Conservation (phyloP, 2,329 filamentous ascomycete species). For the Colletotrichum liaoningense region DNA sequence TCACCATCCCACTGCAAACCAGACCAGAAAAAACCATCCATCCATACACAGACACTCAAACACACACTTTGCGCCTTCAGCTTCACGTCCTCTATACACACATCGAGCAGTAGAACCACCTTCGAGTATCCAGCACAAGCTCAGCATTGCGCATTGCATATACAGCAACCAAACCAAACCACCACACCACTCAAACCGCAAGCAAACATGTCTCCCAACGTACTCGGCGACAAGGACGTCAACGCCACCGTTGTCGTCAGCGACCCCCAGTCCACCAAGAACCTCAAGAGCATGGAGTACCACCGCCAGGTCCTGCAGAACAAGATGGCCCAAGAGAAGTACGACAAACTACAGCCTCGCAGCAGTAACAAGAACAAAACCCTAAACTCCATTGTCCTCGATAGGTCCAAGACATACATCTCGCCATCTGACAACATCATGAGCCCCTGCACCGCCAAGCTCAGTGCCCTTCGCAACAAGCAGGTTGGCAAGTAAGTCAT, state of each 20-base stretch:
- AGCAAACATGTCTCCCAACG: constrained; percentile 64
- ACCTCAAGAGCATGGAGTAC: constrained; percentile 78
- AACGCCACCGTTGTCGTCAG: constrained; percentile 62
- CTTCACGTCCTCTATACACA: neutral
- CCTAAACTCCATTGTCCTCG: constrained; percentile 26
- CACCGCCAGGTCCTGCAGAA: constrained; percentile 80
- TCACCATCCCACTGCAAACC: neutral
- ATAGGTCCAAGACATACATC: constrained; percentile 70
- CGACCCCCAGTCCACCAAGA: constrained; percentile 49
- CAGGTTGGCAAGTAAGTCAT: constrained; percentile 78
- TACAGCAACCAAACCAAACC: neutral
- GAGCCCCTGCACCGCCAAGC: constrained; percentile 87
- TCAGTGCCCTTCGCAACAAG: constrained; percentile 83
- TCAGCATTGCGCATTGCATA: constrained; percentile 1
- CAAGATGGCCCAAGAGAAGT: constrained; percentile 77
- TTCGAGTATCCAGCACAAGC: neutral
- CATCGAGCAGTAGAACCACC: neutral
- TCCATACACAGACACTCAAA: neutral
- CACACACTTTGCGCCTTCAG: neutral
- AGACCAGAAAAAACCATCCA: neutral
- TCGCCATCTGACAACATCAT: constrained; percentile 91
- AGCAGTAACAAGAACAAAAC: constrained; percentile 1
- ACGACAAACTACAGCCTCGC: constrained; percentile 37
- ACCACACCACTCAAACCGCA: neutral
- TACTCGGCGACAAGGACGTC: constrained; percentile 74